Base-by-base conservation (phyloP, 2,329 filamentous ascomycete species). In the Harringtonia aguacate region DNA sequence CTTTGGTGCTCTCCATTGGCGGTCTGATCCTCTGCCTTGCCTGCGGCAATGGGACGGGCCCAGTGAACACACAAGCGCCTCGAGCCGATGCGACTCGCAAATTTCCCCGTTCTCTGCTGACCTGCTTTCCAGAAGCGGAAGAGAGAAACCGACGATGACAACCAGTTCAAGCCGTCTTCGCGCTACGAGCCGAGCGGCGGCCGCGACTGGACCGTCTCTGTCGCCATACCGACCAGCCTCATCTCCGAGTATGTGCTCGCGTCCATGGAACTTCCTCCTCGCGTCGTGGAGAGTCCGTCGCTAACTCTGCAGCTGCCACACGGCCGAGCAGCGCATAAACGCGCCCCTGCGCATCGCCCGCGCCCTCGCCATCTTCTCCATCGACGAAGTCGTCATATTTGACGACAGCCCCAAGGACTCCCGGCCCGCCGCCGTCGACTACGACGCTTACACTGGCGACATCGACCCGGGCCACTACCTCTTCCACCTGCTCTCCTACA, bases 381-480 rank as follows among this genome's bases (percentile, higher is more conserved):
- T 94, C 52, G 87, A 94, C 58, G 87, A 94, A 63, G 72, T 94
- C 27, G 72, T 94, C 41, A 67, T 94, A 44, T 94, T 84, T 60
- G 79, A 90, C 56, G 87, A 94, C 62, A 70, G 69, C 30, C 70
- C 71, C 3, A 40, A 54, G 8, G 63, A 69, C 14, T 56, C 67
- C 28, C 70, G 72, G 28, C 64, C 68, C 27, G 59, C 61, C 18
- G 62, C 62, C 44, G 66, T 73, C 41, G 72, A 78, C 52, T 66
- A 68, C 41, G 61, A 68, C 39, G 61, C 67, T 54, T 72, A 79
- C 63, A 87, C 83, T 1, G 84, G 80, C 50, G 84, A 80, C 56
- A 69, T 77, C 14, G 82, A 92, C 55, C 86, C 86, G 1, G 79
- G 79, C 46, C 82, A 89, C 63, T 94, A 90, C 63, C 70, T 94